Conservation (phyloP, 2,329 filamentous ascomycete genomes). For the Pseudocercospora macadamiae region DNA sequence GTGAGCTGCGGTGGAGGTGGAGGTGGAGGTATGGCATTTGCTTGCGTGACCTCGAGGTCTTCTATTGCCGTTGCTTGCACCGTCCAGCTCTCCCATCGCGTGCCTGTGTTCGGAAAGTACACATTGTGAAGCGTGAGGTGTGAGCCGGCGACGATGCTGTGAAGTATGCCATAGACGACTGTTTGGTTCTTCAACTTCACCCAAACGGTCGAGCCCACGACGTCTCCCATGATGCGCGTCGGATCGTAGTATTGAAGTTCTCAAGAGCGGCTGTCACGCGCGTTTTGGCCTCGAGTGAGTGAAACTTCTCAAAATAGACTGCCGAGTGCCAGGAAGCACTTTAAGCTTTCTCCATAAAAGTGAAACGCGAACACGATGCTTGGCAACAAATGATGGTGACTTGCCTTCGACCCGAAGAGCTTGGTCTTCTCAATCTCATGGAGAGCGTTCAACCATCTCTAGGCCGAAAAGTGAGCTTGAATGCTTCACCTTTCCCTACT, state of each 20-base stretch:
- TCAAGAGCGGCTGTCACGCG: background rate
- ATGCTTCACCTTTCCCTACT: too few species aligned
- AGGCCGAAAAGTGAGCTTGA: too few species aligned
- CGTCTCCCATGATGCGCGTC: conserved; percentile 19
- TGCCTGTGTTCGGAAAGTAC: conserved; percentile 58
- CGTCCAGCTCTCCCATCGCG: conserved; percentile 56
- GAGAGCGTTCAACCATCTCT: too few species aligned
- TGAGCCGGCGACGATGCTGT: conserved; percentile 66
- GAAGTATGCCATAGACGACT: conserved; percentile 70
- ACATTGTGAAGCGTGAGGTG: conserved; percentile 73
- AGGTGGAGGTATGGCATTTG: conserved; percentile 18
- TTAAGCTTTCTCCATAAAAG: conserved; percentile 3
- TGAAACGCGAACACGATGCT: too few species aligned
- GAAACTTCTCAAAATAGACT: conserved; percentile 3
- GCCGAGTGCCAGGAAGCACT: background rate
- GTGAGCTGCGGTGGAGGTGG: too few species aligned
- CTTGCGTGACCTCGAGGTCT: conserved; percentile 57
- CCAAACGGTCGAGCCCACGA: conserved; percentile 68
- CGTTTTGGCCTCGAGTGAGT: background rate
- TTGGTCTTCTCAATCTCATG: too few species aligned
- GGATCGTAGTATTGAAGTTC: background rate
- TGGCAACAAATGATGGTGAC: too few species aligned
- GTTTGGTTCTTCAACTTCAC: conserved; percentile 68
- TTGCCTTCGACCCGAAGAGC: too few species aligned
- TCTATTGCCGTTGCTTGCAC: conserved; percentile 62